These are phyloP conservation scores for Pecoramyces ruminantium DNA, from an alignment of 192 early-diverging fungal genomes.

Conservation along the genomic window DNA sequence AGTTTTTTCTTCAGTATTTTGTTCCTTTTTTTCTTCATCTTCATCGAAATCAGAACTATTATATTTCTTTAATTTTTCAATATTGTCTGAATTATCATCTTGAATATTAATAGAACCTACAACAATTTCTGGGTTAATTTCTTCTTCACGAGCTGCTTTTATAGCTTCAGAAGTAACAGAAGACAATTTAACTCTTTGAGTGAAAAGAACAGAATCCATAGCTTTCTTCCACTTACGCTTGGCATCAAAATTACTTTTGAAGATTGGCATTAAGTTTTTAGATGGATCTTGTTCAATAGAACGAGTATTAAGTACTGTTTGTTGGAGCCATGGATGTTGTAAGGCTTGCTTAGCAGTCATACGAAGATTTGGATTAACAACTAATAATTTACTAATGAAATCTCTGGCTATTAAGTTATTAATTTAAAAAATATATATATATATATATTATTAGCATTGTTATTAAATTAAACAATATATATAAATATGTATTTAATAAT, in stretches of 20 bases:
- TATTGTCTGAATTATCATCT: not conserved
- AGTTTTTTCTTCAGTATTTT: not conserved
- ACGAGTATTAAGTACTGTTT: not conserved
- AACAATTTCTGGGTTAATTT: not conserved
- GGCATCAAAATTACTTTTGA: not conserved
- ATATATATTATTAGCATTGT: too few species aligned
- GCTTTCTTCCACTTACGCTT: not conserved
- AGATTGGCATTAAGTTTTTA: not conserved
- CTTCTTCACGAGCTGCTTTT: not conserved
- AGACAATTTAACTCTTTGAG: not conserved
- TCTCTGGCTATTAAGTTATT: constrained; percentile 42
- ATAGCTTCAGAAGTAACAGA: not conserved
- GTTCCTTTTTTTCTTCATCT: not conserved
- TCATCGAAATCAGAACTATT: not conserved
- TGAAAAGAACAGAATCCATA: not conserved
- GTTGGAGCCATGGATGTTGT: constrained; percentile 56
- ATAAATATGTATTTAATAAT: too few species aligned
- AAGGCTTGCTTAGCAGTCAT: constrained; percentile 61
- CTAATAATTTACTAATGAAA: constrained; percentile 54
- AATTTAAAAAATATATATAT: too few species aligned
- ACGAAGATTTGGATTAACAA: constrained; percentile 40
- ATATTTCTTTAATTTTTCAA: not conserved
- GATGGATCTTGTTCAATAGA: not conserved
- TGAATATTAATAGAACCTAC: not conserved
- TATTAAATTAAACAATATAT: too few species aligned